phyloP scores from a whole-genome alignment of 148 eudicot species.

The Spergularia marina region DNA sequence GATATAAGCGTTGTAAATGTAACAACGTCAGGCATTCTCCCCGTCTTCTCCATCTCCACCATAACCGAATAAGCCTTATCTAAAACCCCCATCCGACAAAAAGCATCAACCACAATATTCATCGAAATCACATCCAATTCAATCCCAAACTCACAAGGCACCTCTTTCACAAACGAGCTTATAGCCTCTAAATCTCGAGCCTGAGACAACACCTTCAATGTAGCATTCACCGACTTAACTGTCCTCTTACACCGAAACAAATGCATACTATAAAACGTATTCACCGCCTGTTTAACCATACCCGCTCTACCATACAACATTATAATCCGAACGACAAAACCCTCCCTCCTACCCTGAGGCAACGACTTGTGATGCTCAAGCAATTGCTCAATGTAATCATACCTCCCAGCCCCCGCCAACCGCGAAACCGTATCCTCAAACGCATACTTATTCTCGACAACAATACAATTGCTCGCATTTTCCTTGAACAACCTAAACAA shows the following conservation, averaged over 20 bases:
- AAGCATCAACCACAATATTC: conserved; percentile 63
- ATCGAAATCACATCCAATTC: conserved; percentile 54
- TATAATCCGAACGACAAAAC: conserved; percentile 72
- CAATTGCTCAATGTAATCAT: conserved; percentile 62
- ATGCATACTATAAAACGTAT: conserved; percentile 70
- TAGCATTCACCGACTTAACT: conserved; percentile 75
- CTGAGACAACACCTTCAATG: conserved; percentile 55
- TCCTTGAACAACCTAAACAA: conserved; percentile 60
- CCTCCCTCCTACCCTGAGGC: conserved; percentile 85
- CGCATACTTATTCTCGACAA: conserved; percentile 61
- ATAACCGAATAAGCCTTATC: conserved; percentile 57
- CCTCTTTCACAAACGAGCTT: conserved; percentile 43
- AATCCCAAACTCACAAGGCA: conserved; percentile 44
- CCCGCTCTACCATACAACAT: conserved; percentile 81
- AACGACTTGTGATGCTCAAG: conserved; percentile 72
- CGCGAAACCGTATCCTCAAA: conserved; percentile 77
- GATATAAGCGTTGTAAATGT: conserved; percentile 80
- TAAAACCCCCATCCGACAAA: conserved; percentile 54
- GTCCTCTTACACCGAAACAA: conserved; percentile 64
- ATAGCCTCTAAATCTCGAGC: conserved; percentile 46
- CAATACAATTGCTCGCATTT: conserved; percentile 57
- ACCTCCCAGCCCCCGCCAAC: conserved; percentile 60
- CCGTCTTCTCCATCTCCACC: conserved; percentile 66
- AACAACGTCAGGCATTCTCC: conserved; percentile 63
- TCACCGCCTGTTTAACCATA: conserved; percentile 61